A percentile compares a stretch with the other conserved stretches of the same genome.
These are phyloP conservation scores for Mycosphaerelloides madeirae DNA, from an alignment of 2,329 filamentous ascomycete genomes.

Conservation along the genomic window DNA sequence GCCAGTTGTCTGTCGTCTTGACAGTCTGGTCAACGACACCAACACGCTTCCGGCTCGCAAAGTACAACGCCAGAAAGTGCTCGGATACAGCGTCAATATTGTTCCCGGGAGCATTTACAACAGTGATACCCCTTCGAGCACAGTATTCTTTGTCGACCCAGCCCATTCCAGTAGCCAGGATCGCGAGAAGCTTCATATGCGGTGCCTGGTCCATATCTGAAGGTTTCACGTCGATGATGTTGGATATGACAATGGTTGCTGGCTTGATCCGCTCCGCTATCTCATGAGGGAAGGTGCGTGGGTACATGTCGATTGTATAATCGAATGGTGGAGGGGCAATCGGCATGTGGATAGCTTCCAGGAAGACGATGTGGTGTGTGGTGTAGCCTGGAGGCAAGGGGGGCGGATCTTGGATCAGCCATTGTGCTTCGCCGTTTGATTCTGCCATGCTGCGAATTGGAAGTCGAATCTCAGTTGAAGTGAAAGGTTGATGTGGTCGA, in stretches of 20 bases:
- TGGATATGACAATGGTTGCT: slow-evolving; percentile 20
- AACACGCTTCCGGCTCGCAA: slow-evolving; percentile 17
- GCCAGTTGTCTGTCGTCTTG: slow-evolving; percentile 18
- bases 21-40: slow-evolving; percentile 14
- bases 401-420: slow-evolving; percentile 13
- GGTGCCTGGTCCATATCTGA: slow-evolving; percentile 20
- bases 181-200: slow-evolving; percentile 15
- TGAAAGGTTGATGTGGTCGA: too few species aligned
- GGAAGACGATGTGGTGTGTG: slow-evolving; percentile 21
- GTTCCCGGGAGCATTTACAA: slow-evolving; percentile 15
- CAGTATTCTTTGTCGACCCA: slow-evolving; percentile 22
- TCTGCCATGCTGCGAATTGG: too few species aligned
- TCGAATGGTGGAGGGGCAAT: slow-evolving; percentile 14
- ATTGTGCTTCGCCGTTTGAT: not conserved
- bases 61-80: slow-evolving; percentile 18
- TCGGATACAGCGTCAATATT: slow-evolving; percentile 21
- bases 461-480: too few species aligned
- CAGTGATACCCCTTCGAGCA: slow-evolving; percentile 12
- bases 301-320: slow-evolving; percentile 17
- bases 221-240: slow-evolving; percentile 16
- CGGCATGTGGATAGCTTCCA: slow-evolving; percentile 18
- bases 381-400: slow-evolving; percentile 15
- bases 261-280: slow-evolving; percentile 18
- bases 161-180: slow-evolving; percentile 20
- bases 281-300: slow-evolving; percentile 28